Conservation (phyloP, 2,329 filamentous ascomycete species). For the Alternaria longipes region DNA sequence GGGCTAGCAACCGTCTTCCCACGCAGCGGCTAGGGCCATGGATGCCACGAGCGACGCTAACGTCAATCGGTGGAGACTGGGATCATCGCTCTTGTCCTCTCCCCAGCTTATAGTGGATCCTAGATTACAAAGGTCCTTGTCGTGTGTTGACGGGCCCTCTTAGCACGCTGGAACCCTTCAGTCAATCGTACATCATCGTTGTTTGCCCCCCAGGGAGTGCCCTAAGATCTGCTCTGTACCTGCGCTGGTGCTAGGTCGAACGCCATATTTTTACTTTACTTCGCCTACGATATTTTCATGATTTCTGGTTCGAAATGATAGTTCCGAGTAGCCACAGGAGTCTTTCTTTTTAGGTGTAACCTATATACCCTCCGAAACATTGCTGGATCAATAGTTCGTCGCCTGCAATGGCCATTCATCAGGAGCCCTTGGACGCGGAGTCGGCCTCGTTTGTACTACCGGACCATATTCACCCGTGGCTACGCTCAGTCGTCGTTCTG, state of each 20-base stretch:
- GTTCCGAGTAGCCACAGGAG: conserved; percentile 11
- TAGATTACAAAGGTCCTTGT: conserved; percentile 19
- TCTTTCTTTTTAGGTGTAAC: conserved; percentile 24
- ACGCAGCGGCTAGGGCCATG: conserved; percentile 5
- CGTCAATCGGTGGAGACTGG: conserved; percentile 19
- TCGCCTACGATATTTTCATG: not conserved
- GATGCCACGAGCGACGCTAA: conserved; percentile 16
- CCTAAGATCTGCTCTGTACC: conserved; percentile 16
- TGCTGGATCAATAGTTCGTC: not conserved
- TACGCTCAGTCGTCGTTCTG: conserved; percentile 58
- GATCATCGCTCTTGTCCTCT: conserved; percentile 1
- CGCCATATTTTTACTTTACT: conserved; percentile 11
- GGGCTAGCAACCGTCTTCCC: conserved; percentile 9
- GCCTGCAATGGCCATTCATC: conserved; percentile 31
- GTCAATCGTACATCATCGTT: conserved; percentile 36
- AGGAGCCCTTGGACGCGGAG: conserved; percentile 33
- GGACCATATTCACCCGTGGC: conserved; percentile 49
- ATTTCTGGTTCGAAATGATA: conserved; percentile 32
- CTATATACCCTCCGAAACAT: conserved; percentile 9
- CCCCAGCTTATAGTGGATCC: conserved; percentile 24
- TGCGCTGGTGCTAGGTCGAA: conserved; percentile 7
- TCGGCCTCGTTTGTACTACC: conserved; percentile 48
- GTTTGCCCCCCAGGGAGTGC: conserved; percentile 19
- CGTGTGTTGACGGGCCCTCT: conserved; percentile 14
- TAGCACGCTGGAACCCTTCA: conserved; percentile 17